Evolutionary conservation across 176 grass and related monocot species (phyloP), one percentile per base, ranked within the genome.

Genomic region (Miscanthus lutarioriparius): DNA sequence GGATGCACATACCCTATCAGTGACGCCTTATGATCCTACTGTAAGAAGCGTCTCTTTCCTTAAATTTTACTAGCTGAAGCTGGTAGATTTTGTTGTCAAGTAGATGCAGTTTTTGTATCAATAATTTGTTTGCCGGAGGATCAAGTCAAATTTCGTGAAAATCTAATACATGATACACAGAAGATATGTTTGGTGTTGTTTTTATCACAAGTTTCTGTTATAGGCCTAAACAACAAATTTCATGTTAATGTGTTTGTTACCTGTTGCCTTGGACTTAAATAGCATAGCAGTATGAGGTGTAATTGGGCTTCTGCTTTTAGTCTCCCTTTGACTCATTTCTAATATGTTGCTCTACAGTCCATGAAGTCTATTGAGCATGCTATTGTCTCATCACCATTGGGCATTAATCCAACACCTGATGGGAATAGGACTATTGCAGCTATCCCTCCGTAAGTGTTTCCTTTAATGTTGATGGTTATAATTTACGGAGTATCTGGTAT

Each of bases 21-120:
- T 99, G 71, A 99, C 91, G 74, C 96, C 96, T 62, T 99, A 99
- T 86, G 93, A 99, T 91, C 93, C 91, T 22, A 68, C 67, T 86
- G 96, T 99, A 91, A 99, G 87, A 33, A 33, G 47, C 8, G 40
- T 84, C 80, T 53, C 13, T 80, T 70, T 32, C 17, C 33, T 83
- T 39, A 59, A 68, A 72, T 35, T 51, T 71, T 33, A 28, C n/a
- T 23, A 38, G 8, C 19, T 23, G 19, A n/a, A 32, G 1, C 40
- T 13, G 19, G 2, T 67, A n/a, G 1, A 27, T 82, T 64, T 15
- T 56, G 2, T 74, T 45, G 10, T 30, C 26, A 64, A 25, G 36
- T 74, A 43, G 53, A 32, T 53, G 25, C 43, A 23, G 45, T 39
- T 64, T 83, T 36, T 26, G 39, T 39, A 62, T 72, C 44, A 39